Conservation (phyloP, 352 stramenopile genomes). For the Phytophthora sp. region DNA sequence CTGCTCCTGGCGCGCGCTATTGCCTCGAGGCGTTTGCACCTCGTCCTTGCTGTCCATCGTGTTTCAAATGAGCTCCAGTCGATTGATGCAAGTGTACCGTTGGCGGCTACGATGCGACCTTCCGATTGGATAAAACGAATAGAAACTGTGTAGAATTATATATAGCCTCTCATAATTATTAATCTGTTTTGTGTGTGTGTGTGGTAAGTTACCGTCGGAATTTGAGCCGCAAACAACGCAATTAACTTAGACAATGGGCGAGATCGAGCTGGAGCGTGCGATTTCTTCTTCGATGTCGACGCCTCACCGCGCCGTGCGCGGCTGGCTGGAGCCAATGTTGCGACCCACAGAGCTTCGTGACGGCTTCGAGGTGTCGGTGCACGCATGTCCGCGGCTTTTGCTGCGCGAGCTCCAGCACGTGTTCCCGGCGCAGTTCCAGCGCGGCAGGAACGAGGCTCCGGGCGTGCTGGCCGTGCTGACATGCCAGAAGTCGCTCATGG, state of each 20-base stretch:
- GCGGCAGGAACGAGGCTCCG: slow-evolving; percentile 33
- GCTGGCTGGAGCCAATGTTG: slow-evolving; percentile 51
- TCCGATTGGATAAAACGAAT: background rate
- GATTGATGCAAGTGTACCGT: slow-evolving; percentile 5
- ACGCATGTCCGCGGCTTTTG: slow-evolving; percentile 72
- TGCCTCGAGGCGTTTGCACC: background rate
- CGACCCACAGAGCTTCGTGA: slow-evolving; percentile 58
- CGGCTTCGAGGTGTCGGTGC: slow-evolving; percentile 84
- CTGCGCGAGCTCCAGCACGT: slow-evolving; percentile 84
- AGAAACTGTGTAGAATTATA: background rate
- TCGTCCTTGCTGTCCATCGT: slow-evolving; percentile 20
- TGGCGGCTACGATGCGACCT: background rate
- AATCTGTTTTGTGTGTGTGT: too few species aligned
- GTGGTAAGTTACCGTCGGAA: slow-evolving; percentile 11
- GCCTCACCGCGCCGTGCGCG: slow-evolving; percentile 24
- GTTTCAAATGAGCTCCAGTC: too few species aligned
- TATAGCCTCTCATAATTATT: background rate
- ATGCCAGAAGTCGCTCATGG: slow-evolving; percentile 93
- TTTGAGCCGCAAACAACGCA: background rate
- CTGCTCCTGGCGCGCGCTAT: slow-evolving; percentile 34
- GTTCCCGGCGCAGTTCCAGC: slow-evolving; percentile 66
- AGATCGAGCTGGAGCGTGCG: slow-evolving; percentile 11
- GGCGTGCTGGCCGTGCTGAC: slow-evolving; percentile 92
- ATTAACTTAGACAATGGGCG: slow-evolving; percentile 7
- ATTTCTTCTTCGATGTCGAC: background rate